Percentiles rank a stretch among this genome's conserved stretches.
Conservation (phyloP, 257 asterid species). For the Scutellaria galericulata region DNA sequence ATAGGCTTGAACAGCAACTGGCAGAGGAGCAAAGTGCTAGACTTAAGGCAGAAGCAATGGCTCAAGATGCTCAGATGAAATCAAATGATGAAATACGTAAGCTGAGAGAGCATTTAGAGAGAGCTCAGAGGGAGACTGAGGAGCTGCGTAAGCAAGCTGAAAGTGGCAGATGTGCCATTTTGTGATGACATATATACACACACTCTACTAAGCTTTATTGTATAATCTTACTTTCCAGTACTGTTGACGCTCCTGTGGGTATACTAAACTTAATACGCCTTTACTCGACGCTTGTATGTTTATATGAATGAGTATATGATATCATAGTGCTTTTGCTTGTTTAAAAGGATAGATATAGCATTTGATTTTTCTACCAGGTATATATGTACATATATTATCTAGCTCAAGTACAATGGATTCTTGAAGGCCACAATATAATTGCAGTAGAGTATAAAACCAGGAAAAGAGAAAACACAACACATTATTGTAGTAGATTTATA, state of each 20-base stretch:
- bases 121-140: slow-evolving; percentile 65
- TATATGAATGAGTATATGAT: no score
- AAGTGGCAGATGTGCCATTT: slow-evolving; percentile 43
- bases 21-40: slow-evolving; percentile 69
- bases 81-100: slow-evolving; percentile 61
- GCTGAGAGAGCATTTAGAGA: slow-evolving; percentile 63
- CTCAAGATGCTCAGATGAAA: slow-evolving; percentile 61
- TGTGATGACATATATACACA: slow-evolving; percentile 26
- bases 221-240: background rate
- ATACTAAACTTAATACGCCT: no score
- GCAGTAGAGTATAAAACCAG: background rate
- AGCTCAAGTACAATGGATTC: no score
- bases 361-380: no score
- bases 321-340: no score
- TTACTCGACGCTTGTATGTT: no score
- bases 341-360: no score
- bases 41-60: slow-evolving; percentile 56
- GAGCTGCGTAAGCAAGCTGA: slow-evolving; percentile 58
- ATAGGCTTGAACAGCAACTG: slow-evolving; percentile 53
- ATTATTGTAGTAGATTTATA: background rate
- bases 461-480: slow-evolving; percentile 18
- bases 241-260: no score
- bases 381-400: no score
- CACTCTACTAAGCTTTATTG: background rate
- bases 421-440: no score